Evolutionary conservation across 768 basidiomycete genomes (phyloP), one percentile per base, ranked within the genome.

Genomic region (Xanthoconium stramineum): DNA sequence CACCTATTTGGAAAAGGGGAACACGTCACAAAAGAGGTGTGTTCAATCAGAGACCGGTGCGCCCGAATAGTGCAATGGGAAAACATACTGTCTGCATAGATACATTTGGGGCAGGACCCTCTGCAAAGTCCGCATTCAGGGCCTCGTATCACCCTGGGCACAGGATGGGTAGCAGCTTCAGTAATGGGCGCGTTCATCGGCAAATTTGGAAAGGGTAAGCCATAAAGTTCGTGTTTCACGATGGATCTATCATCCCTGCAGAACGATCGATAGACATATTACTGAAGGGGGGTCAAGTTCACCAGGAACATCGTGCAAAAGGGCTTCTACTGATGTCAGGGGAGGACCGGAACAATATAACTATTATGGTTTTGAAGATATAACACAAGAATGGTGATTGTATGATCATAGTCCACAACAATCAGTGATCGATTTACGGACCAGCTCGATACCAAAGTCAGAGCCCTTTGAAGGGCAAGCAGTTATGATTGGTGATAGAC

Each of bases 401-500:
- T 38, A 56, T 17, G 47, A 48, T 59, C 50, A 67, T 33, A 80
- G 53, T 36, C 76, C 80, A 72, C 86, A 88, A 15, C 80, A 85
- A 38, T 84, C 79, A 11, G 72, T 69, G 19, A 90, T 85, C 61
- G 81, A 86, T 64, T 70, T 67, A 63, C 85, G 77, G 24, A 87
- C 69, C 28, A 75, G 69, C 28, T 83, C 80, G 11, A 88, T 75
- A 0, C 88, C 88, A 62, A 82, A 80, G 2, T 74, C 70, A 0
- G 77, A 75, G 72, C 79, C 83, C 76, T 53, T 73, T 65, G 19
- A 75, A 67, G 55, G 81, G 76, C 62, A 71, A 19, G 69, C 67
- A 5, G 86, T 85, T 56, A 89, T 66, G 47, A 90, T 81, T 0
- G 86, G 83, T 0, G 84, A 81, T 47, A 90, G 70, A 65, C 87